These are phyloP conservation scores for Aspergillus calidoustus DNA, from an alignment of 2,329 filamentous ascomycete species.

Conservation along the genomic window DNA sequence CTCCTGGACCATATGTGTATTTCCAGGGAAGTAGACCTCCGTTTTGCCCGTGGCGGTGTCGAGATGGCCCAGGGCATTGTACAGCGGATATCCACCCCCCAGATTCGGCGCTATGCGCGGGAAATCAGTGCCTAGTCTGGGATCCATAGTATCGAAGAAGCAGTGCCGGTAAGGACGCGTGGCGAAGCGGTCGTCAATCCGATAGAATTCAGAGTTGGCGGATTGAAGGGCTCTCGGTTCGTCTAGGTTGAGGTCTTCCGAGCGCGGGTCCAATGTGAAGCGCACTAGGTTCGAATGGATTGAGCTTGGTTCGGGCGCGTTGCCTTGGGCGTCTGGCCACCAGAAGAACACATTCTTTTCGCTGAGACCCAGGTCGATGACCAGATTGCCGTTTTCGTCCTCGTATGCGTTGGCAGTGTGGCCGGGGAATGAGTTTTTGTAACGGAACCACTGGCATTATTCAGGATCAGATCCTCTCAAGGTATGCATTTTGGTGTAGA, in stretches of 20 bases:
- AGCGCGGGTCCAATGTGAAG: slow-evolving; percentile 33
- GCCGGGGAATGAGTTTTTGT: slow-evolving; percentile 40
- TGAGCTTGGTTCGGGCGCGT: slow-evolving; percentile 35
- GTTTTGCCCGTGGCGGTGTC: slow-evolving; percentile 41
- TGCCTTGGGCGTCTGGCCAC: slow-evolving; percentile 45
- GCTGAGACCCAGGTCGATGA: slow-evolving; percentile 43
- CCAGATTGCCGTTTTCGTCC: slow-evolving; percentile 30
- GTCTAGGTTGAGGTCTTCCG: slow-evolving; percentile 29
- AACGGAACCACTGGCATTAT: slow-evolving; percentile 42
- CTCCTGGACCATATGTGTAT: slow-evolving; percentile 39
- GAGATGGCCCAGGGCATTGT: slow-evolving; percentile 55
- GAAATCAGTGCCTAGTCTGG: slow-evolving; percentile 42
- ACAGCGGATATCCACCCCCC: slow-evolving; percentile 43
- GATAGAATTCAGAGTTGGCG: slow-evolving; percentile 55
- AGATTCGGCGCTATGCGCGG: slow-evolving; percentile 29
- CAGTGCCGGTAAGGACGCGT: slow-evolving; percentile 43
- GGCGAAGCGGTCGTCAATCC: slow-evolving; percentile 54
- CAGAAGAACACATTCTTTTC: slow-evolving; percentile 51
- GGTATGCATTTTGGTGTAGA: too few species aligned
- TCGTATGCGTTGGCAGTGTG: slow-evolving; percentile 47
- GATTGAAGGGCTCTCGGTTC: slow-evolving; percentile 24
- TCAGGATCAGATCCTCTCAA: not conserved
- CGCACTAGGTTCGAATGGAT: slow-evolving; percentile 31
- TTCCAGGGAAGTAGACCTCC: slow-evolving; percentile 52
- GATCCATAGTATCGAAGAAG: slow-evolving; percentile 52